Conservation (phyloP, 768 basidiomycete species). For the Lactarius psammicola region DNA sequence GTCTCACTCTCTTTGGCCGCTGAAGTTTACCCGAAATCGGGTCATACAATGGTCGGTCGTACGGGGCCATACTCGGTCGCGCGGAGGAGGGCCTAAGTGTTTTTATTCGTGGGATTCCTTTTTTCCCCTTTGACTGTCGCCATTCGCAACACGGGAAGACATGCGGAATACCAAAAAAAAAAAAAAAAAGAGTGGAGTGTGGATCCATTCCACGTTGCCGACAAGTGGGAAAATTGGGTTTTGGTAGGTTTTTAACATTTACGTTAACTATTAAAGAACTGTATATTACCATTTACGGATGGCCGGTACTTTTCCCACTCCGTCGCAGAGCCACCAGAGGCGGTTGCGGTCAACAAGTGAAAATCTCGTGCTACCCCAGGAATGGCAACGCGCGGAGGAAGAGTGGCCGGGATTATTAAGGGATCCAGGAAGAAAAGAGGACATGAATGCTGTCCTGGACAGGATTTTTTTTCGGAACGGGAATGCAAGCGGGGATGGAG, state of each 20-base stretch:
- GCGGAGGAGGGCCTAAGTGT: constrained; percentile 1
- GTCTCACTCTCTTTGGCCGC: neutral
- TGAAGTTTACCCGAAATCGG: constrained; percentile 25
- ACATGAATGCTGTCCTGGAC: constrained; percentile 23
- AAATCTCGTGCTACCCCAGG: constrained; percentile 28
- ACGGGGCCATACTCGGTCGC: constrained; percentile 24
- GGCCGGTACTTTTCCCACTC: constrained; percentile 20
- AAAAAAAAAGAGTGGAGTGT: constrained; percentile 11
- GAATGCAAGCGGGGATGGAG: constrained; percentile 24
- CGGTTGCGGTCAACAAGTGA: constrained; percentile 10
- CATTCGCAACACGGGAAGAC: constrained; percentile 20
- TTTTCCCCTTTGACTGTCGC: neutral
- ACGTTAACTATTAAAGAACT: constrained; percentile 22
- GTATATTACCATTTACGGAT: constrained; percentile 21
- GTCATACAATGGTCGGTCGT: constrained; percentile 19
- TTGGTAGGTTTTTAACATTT: constrained; percentile 12
- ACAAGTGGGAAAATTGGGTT: constrained; percentile 5
- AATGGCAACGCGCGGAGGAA: constrained; percentile 23
- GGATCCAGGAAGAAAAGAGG: constrained; percentile 12
- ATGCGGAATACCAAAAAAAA: constrained; percentile 12
- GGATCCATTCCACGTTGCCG: constrained; percentile 25
- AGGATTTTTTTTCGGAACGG: constrained; percentile 23
- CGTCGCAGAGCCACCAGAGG: constrained; percentile 6
- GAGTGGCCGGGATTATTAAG: constrained; percentile 5
- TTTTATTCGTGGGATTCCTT: neutral